phyloP scores from a whole-genome alignment of 352 stramenopile species.

The Aphanomyces invadans region DNA sequence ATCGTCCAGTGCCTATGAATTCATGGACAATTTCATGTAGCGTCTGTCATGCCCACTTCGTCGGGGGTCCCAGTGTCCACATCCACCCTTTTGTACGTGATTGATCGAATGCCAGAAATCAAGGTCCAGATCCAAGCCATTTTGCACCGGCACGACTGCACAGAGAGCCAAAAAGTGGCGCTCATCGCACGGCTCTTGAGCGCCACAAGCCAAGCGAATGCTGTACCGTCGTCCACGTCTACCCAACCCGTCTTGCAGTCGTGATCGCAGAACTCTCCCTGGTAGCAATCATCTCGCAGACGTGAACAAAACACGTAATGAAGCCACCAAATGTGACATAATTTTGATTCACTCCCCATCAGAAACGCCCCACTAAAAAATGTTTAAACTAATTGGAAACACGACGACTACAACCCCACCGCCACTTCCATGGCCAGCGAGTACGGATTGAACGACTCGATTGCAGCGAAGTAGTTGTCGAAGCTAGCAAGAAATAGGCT shows the following conservation, averaged over 20 bases:
- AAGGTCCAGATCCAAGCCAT: conserved; percentile 87
- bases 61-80: conserved; percentile 50
- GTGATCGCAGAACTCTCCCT: no score
- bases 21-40: conserved; percentile 6
- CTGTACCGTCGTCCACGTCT: not conserved
- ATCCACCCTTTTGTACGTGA: conserved; percentile 65
- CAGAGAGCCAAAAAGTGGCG: conserved; percentile 81
- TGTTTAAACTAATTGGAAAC: no score
- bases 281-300: no score
- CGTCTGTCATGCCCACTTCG: conserved; percentile 3
- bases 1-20: conserved; percentile 4
- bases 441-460: no score
- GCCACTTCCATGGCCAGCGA: no score
- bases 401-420: not conserved
- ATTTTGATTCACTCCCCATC: no score
- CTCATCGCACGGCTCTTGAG: conserved; percentile 81
- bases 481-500: not conserved
- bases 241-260: not conserved
- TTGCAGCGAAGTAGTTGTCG: not conserved
- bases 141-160: conserved; percentile 73
- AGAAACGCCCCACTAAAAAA: no score
- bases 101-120: conserved; percentile 83
- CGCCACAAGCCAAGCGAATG: conserved; percentile 43
- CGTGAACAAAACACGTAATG: no score
- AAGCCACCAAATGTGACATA: no score